phyloP scores from a whole-genome alignment of 805 yeast species.

The Yamadazyma scolyti region DNA sequence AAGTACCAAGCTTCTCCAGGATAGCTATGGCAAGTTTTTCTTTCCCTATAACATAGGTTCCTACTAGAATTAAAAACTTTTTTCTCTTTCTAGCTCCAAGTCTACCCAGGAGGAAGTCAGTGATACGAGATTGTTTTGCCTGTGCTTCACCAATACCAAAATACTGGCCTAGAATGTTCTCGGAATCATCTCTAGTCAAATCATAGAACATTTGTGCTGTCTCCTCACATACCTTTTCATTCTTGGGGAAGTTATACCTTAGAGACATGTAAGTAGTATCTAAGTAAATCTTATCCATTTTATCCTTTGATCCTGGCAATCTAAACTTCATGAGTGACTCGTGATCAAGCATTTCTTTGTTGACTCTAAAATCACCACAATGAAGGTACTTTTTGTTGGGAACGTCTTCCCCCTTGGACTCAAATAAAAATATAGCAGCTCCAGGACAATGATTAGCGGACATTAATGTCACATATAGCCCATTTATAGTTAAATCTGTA shows the following conservation, averaged over 20 bases:
- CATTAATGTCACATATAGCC: conserved; percentile 52
- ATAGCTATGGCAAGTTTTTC: conserved; percentile 75
- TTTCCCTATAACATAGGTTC: conserved; percentile 91
- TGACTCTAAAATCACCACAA: conserved; percentile 91
- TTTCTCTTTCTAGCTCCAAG: conserved; percentile 21
- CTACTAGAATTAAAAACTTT: conserved; percentile 61
- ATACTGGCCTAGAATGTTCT: conserved; percentile 23
- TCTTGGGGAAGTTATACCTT: conserved; percentile 71
- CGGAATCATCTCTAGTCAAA: conserved; percentile 29
- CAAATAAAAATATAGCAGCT: conserved; percentile 75
- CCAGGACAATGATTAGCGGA: conserved; percentile 99
- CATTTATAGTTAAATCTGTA: conserved; percentile 16
- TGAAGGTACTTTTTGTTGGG: conserved; percentile 49
- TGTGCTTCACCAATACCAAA: conserved; percentile 33
- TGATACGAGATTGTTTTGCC: conserved; percentile 33
- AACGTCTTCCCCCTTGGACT: conserved; percentile 30
- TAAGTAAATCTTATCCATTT: conserved; percentile 63
- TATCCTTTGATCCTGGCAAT: conserved; percentile 7
- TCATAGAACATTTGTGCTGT: conserved; percentile 52
- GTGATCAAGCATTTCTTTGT: conserved; percentile 44
- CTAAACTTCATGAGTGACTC: conserved; percentile 22
- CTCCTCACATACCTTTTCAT: conserved; percentile 58
- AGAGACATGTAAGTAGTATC: conserved; percentile 91
- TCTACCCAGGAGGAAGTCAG: conserved; percentile 25
- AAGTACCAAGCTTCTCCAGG: conserved; percentile 43